These are phyloP conservation scores for Pythium aquatile DNA, from an alignment of 352 stramenopile species.

Conservation along the genomic window DNA sequence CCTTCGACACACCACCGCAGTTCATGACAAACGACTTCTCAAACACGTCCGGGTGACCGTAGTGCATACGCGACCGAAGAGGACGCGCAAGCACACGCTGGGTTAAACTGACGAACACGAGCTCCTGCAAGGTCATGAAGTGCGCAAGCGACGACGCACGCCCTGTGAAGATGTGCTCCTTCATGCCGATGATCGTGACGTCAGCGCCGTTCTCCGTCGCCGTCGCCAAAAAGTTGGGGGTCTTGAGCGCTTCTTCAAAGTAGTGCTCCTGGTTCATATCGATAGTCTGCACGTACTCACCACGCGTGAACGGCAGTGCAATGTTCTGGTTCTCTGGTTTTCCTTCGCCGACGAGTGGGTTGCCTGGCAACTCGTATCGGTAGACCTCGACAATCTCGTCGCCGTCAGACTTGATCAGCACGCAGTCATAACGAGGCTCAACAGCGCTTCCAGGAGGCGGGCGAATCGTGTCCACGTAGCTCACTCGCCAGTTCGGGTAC, in stretches of 20 bases:
- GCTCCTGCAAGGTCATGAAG: constrained; percentile 88
- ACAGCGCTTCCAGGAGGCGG: constrained; percentile 62
- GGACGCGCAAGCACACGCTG: constrained; percentile 79
- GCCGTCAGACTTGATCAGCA: constrained; percentile 79
- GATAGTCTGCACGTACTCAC: constrained; percentile 88
- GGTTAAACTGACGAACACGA: constrained; percentile 87
- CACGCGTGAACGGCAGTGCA: constrained; percentile 80
- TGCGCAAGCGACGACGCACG: constrained; percentile 79
- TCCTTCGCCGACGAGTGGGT: constrained; percentile 81
- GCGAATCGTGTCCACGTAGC: constrained; percentile 84
- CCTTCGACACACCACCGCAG: constrained; percentile 84
- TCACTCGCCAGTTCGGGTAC: constrained; percentile 93
- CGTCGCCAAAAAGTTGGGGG: constrained; percentile 84
- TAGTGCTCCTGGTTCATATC: constrained; percentile 92
- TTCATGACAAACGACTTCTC: constrained; percentile 88
- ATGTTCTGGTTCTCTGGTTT: constrained; percentile 90
- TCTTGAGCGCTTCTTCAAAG: constrained; percentile 89
- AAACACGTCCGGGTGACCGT: constrained; percentile 88
- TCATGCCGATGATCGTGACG: constrained; percentile 87
- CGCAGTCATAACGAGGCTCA: constrained; percentile 76
- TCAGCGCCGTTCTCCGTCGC: constrained; percentile 60
- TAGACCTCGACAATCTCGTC: constrained; percentile 89
- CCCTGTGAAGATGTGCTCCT: constrained; percentile 89
- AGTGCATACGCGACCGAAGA: constrained; percentile 83
- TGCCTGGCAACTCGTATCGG: constrained; percentile 79